Evolutionary conservation across 768 basidiomycete species (phyloP), one percentile per base, ranked within the genome.

Genomic region (Chiua virens): DNA sequence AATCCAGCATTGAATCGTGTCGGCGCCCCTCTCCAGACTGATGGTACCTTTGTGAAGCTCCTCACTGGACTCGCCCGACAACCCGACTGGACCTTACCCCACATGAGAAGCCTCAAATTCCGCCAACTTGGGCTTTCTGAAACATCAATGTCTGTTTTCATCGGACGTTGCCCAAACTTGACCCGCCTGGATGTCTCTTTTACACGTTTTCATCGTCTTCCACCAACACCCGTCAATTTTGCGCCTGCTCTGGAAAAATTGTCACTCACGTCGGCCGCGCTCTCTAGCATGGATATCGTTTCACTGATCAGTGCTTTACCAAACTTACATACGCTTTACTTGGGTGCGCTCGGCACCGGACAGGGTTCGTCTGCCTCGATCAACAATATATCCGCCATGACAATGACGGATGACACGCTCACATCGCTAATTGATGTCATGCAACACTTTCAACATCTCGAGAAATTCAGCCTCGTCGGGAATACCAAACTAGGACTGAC

Each of bases 141-240:
- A 50, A 52, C 56, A 3, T 73, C 81, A 0, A 48, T 87, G 14
- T 63, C 66, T 38, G 53, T 66, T 8, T 61, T 84, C 13, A 57
- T 84, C 7, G 52, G 65, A 1, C 54, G 72, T 17, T 83, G 76
- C 53, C 83, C 84, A 3, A 72, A 75, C 43, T 54, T 88, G 18
- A 65, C 65, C 34, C 77, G 78, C 22, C 68, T 89, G 14, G 87
- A 89, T 54, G 56, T 84, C 15, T 87, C 87, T 6, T 89, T 86
- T 67, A 89, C 85, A 3, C 57, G 58, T 14, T 61, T 85, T 28
- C 78, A 70, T 40, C 78, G 74, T 38, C 71, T 70, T n/a, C 51
- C 61, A 4, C 40, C 44, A 7, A 28, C 45, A 9, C 27, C 34
- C n/a, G 21, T 23, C 18, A 21, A 25, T 4, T 8, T 47, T 27